Evolutionary conservation across 1,139 yeast species (phyloP), one percentile per base, ranked within the genome.

Genomic region (Lodderomyces elongisporus): DNA sequence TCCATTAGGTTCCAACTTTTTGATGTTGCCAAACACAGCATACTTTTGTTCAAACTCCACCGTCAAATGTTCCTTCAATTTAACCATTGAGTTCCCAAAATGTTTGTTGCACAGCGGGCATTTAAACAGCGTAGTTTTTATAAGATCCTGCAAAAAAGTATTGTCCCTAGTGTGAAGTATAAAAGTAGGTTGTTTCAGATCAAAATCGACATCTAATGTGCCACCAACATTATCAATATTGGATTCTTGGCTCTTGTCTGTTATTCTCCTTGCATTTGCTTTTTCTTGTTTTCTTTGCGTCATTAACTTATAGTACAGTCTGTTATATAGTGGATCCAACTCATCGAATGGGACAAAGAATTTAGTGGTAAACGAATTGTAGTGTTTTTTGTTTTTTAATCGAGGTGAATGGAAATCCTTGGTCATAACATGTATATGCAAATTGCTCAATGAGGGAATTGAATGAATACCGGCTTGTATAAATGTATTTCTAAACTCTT

Each of bases 381-480:
- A 85, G 53, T 85, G 95, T 39, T 67, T 70, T 40, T 71, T 76
- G 46, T 77, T 64, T 50, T 82, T 84, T 58, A 84, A 37, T 17
- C 64, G 44, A 0, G 58, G 57, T 5, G 85, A 74, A 45, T 63
- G 47, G 48, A 81, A 70, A 54, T 85, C 95, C 32, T 59, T 65
- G 0, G 89, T 76, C 32, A 85, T 66, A 10, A 85, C 75, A 57
- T 85, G 95, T 17, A 85, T 61, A 48, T 85, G 95, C 25, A 84
- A 51, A 48, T 85, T 82, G 30, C 55, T 56, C 66, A 85, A 50
- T 1, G 89, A 79, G 2, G 95, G 95, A 2, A 70, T 69, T 3
- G 83, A 59, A 54, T 85, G 95, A 15, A 84, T 69, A 0, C 95
- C 93, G 3, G 67, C 70, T 39, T 60, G 60, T n/a, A 84, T 59